A percentile compares a stretch with the other conserved stretches of the same genome.
These are phyloP conservation scores for Fagopyrum esculentum DNA, from an alignment of 148 eudicot genomes.

Conservation along the genomic window DNA sequence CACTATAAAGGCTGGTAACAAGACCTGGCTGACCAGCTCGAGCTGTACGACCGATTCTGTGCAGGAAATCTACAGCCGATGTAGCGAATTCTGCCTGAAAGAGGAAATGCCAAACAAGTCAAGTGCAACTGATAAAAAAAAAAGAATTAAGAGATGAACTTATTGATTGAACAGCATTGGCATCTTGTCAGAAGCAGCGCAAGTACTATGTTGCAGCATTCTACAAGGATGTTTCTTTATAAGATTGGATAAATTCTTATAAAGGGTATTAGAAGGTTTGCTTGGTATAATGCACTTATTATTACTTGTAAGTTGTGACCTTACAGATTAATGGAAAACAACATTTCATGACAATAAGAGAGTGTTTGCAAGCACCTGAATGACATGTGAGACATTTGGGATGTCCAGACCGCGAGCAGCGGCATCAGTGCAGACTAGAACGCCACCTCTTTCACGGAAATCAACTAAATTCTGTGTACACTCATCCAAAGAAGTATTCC, in stretches of 20 bases:
- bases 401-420: slow-evolving; percentile 94
- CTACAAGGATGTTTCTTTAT: not conserved
- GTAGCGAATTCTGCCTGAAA: slow-evolving; percentile 85
- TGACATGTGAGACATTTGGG: slow-evolving; percentile 82
- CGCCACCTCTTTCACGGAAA: slow-evolving; percentile 69
- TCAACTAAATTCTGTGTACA: slow-evolving; percentile 55
- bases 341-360: not conserved
- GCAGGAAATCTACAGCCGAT: slow-evolving; percentile 94
- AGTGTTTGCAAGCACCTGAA: slow-evolving; percentile 52
- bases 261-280: not conserved
- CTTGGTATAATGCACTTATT: too few species aligned
- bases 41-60: slow-evolving; percentile 94
- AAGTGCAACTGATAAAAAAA: not conserved
- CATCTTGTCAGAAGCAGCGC: not conserved
- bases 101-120: not conserved
- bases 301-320: too few species aligned
- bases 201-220: not conserved
- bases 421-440: slow-evolving; percentile 93
- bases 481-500: slow-evolving; percentile 66
- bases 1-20: slow-evolving; percentile 72
- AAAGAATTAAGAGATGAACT: not conserved
- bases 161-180: not conserved
- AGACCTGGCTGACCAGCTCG: slow-evolving; percentile 92
- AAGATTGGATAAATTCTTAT: not conserved
- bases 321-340: not conserved